phyloP scores from a whole-genome alignment of 164 flowering plant genomes.

The Aristolochia californica region DNA sequence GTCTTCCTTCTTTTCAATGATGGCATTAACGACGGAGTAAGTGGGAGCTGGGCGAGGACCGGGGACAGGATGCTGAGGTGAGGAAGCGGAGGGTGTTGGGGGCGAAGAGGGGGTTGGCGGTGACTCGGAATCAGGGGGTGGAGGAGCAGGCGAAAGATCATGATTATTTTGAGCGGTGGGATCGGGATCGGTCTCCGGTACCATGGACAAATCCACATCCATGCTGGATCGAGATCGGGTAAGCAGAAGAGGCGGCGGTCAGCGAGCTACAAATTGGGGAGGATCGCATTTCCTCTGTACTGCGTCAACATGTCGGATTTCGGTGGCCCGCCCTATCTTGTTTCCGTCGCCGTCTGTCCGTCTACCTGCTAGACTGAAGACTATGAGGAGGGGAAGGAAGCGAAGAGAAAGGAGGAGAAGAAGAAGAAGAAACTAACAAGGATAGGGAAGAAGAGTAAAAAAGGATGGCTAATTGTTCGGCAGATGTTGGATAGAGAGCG shows the following conservation, averaged over 20 bases:
- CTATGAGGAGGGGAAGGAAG: neutral
- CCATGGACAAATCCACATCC: conserved; percentile 62
- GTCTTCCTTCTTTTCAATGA: conserved; percentile 88
- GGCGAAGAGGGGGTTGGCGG: conserved; percentile 4
- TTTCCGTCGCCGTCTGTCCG: neutral
- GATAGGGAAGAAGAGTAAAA: neutral
- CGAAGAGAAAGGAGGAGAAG: neutral
- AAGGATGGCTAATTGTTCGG: neutral
- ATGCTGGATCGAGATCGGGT: conserved; percentile 10
- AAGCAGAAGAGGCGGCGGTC: neutral
- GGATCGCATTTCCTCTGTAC: neutral
- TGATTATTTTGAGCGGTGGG: conserved; percentile 13
- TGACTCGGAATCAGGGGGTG: conserved; percentile 5
- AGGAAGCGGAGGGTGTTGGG: conserved; percentile 13
- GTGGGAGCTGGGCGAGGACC: conserved; percentile 92
- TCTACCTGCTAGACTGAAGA: neutral
- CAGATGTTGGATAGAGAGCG: neutral
- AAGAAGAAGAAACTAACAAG: neutral
- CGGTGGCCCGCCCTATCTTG: neutral
- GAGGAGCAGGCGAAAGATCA: conserved; percentile 4
- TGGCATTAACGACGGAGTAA: conserved; percentile 67
- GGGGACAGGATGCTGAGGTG: conserved; percentile 34
- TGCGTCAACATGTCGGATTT: neutral
- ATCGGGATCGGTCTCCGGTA: conserved; percentile 46
- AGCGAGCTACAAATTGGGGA: too few species aligned